Evolutionary conservation across 2,329 filamentous ascomycete genomes (phyloP), one percentile per base, ranked within the genome.

Genomic region (Fusarium musae): DNA sequence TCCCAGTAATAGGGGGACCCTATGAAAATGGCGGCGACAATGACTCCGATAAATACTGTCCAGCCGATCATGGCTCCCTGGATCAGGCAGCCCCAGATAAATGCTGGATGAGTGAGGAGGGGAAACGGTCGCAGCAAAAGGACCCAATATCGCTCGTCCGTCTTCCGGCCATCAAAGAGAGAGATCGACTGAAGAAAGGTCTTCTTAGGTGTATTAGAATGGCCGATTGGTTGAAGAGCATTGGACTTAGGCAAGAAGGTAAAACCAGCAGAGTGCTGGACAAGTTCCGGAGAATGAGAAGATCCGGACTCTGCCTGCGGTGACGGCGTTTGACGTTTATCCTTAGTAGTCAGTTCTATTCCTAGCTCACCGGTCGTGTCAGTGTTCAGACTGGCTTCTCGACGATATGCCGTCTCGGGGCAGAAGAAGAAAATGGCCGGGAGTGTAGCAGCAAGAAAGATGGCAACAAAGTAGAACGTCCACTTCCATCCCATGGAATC

Each of bases 41-140:
- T 90, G 69, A 96, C 92, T 63, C 93, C 93, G 73, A 97, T 96
- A 79, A 98, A 94, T 21, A 98, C 93, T 2, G 95, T 97, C 95
- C 96, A 98, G 73, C 95, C 96, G 78, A 98, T 97, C 79, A 97
- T 90, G 9, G 93, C 90, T 21, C 95, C 95, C 86, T 97, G 95
- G 56, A 95, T 93, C 7, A 98, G 85, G 77, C 86, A 87, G 30
- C 86, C 87, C 93, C 94, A 97, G 44, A 97, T 82, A 75, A 98
- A 94, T 12, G 93, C 93, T 0, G 95, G 95, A 79, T 98, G 95
- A 11, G 93, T 81, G 75, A 97, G 92, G 2, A 98, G 87, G 0
- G 93, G 93, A 59, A 98, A 91, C 0, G 95, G 96, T 6, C 95
- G 89, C n/a, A 91, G 78, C 21, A 90, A 78, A 12, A 92, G 83